These are phyloP conservation scores for Diutina catenulata DNA, from an alignment of 1,139 yeast species.

Conservation along the genomic window DNA sequence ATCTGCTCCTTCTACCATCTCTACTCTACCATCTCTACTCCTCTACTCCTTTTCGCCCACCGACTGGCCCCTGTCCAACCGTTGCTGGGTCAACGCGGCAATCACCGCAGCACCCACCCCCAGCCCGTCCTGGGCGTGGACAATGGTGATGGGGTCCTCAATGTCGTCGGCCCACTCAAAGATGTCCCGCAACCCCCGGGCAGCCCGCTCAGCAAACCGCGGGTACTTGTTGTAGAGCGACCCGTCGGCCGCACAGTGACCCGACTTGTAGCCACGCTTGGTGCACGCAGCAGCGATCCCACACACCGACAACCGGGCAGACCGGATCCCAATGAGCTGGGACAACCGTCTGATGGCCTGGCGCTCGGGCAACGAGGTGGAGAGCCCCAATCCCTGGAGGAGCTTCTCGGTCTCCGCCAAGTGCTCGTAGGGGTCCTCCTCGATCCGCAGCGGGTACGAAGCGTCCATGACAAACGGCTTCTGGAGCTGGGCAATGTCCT, in stretches of 20 bases:
- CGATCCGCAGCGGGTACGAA: constrained; percentile 75
- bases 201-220: constrained; percentile 80
- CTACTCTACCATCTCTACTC: background rate
- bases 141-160: constrained; percentile 69
- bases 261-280: constrained; percentile 68
- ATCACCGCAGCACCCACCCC: constrained; percentile 98
- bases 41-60: constrained; percentile 42
- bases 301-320: constrained; percentile 87
- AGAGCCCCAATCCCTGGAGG: constrained; percentile 48
- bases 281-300: constrained; percentile 93
- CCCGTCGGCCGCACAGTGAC: constrained; percentile 96
- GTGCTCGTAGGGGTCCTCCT: constrained; percentile 84
- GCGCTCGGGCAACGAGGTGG: constrained; percentile 69
- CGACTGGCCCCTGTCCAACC: constrained; percentile 59
- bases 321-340: constrained; percentile 81
- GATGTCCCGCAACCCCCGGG: constrained; percentile 78
- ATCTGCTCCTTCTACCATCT: too few relatives aligned
- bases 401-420: constrained; percentile 62
- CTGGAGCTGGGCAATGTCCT: constrained; percentile 48
- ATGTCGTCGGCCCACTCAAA: constrained; percentile 60
- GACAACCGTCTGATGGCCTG: constrained; percentile 73
- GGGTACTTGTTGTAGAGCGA: constrained; percentile 93
- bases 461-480: constrained; percentile 73
- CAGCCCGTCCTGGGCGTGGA: constrained; percentile 94
- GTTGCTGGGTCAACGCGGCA: constrained; percentile 82